Base-by-base conservation (phyloP, 2,329 filamentous ascomycete species). In the Aspergillus thermomutatus region DNA sequence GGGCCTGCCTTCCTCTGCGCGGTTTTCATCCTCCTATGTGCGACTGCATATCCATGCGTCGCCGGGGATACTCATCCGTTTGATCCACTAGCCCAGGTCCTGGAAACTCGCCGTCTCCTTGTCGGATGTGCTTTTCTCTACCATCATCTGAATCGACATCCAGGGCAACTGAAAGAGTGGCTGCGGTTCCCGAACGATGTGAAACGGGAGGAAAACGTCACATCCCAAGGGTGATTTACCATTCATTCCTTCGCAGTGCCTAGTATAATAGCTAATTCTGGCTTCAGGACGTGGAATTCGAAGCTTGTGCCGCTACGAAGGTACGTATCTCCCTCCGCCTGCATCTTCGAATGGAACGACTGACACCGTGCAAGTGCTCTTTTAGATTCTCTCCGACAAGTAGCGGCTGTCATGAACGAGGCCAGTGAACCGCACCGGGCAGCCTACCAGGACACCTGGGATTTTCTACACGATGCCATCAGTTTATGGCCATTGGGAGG, bases 1-100 rank as follows among this genome's bases (percentile, higher is more conserved):
- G 75, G 76, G 11, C 76, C 78, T 1, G 72, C 72, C 4, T 76
- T 76, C 53, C 66, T 74, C 31, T 71, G 72, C n/a, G 69, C 74
- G 9, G 69, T 76, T 10, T 72, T 76, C 37, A 73, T 75, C 37
- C 69, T 76, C 61, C 57, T 75, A 5, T 75, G 72, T 28, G 70
- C 72, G 10, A 69, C 66, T 4, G 70, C 69, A 2, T 67, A 69
- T 25, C 67, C 68, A 3, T 69, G 65, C 41, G 61, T 71, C 25
- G 70, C 67, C 3, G 37, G 59, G 10, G 65, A 71, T 17, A 60
- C 47, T 9, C 61, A 58, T 19, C 56, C 63, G 7, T 60, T 63
- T 26, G 66, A 71, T 37, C 69, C 69, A 3, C 45, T 72, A 23
- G 54, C 60, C 1, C 64, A 66, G 26, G 64, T 71, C 3, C 43